Percentiles rank a stretch among this genome's conserved stretches.
phyloP scores from a whole-genome alignment of 2,329 filamentous ascomycete species.

The Botrytis pseudocinerea region DNA sequence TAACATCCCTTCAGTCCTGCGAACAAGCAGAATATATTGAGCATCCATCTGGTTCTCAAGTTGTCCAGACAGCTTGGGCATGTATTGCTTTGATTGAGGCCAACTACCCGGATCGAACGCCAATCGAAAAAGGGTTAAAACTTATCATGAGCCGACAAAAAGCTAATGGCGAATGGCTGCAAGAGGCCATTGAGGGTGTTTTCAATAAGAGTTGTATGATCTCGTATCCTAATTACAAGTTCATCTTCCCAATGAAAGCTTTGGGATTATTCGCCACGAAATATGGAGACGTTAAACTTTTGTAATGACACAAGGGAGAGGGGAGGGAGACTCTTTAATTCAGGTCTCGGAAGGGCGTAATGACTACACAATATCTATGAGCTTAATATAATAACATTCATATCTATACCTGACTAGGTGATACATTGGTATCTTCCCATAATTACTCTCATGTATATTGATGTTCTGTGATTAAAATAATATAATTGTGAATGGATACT shows the following conservation, averaged over 20 bases:
- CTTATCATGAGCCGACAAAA: conserved; percentile 86
- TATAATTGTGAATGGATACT: not conserved
- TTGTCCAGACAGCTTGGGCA: conserved; percentile 95
- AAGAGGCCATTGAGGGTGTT: conserved; percentile 95
- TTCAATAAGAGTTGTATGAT: conserved; percentile 99
- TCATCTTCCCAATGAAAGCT: conserved; percentile 91
- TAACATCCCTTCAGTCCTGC: conserved; percentile 57
- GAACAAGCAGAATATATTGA: conserved; percentile 75
- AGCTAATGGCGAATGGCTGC: conserved; percentile 87
- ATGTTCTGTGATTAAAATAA: not conserved
- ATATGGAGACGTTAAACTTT: conserved; percentile 36
- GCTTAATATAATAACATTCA: not conserved
- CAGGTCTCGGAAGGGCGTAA: no score
- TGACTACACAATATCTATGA: not conserved
- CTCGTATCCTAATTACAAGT: conserved; percentile 98
- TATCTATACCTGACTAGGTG: not conserved
- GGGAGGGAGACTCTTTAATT: not conserved
- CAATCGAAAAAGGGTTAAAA: conserved; percentile 71
- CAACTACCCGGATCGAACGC: conserved; percentile 72
- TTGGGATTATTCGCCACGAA: conserved; percentile 68
- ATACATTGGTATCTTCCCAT: not conserved
- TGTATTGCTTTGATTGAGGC: conserved; percentile 80
- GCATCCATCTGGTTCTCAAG: conserved; percentile 74
- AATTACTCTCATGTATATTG: not conserved
- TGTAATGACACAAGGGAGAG: conserved; percentile 12